Base-by-base conservation (phyloP, 805 yeast genomes). In the Saccharomycopsis sp. region DNA sequence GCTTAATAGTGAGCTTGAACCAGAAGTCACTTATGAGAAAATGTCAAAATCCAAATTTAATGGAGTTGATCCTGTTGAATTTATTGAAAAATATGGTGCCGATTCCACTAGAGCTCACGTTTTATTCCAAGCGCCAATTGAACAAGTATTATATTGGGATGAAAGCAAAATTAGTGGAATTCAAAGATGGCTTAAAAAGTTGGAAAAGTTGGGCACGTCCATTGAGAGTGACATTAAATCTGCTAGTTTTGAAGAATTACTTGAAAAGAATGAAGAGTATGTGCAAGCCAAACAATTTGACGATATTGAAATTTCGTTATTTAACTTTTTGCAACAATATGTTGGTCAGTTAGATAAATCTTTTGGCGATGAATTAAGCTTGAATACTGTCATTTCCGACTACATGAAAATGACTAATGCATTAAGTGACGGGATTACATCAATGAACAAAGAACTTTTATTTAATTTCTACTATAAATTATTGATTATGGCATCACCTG, bases 21-120 rank as follows among this genome's bases (percentile, higher is more conserved):
- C 95, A 0, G 45, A 48, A 0, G 59, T 85, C 1, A 65, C 85
- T 0, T 87, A 61, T 58, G 97, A 93, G 58, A 93, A 93, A 58
- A 93, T 93, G 98, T 89, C 97, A 1, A 93, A 93, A 62, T 89
- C 97, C 1, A 93, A 93, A 58, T 81, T 79, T 58, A 93, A 93
- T 57, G 98, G 98, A 13, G 95, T 85, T 2, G 95, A 90, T 57
- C 97, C 97, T 1, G 75, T 69, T 1, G 75, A 72, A 48, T 85
- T 90, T 54, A 88, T 93, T 22, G 58, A 56, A 8, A 68, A 65
- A 29, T 85, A 86, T 60, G 97, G 98, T 2, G 87, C 96, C 1
- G 98, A 93, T 66, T 88, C 96, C 1, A 85, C 90, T 0, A 74
- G 97, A 50, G 97, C 97, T 0, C 96, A 90, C 58, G 77, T 93